phyloP scores from a whole-genome alignment of 2,329 filamentous ascomycete species.

The Fonsecaea multimorphosa region DNA sequence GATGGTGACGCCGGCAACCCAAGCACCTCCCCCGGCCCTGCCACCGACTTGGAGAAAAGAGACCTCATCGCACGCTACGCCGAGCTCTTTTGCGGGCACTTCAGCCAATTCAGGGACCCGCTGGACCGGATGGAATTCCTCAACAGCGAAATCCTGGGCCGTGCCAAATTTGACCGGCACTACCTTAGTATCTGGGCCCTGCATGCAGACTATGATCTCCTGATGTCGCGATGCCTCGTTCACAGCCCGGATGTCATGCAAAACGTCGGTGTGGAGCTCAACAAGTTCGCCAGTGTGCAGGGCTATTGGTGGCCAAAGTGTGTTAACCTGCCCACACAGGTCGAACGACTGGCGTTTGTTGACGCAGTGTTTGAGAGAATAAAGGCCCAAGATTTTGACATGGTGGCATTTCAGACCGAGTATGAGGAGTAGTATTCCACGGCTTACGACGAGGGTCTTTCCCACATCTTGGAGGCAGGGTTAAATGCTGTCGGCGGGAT shows the following conservation, averaged over 20 bases:
- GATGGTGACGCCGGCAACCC: neutral
- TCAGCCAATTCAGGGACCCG: neutral
- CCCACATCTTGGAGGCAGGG: too few relatives aligned
- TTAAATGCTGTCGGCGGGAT: too few relatives aligned
- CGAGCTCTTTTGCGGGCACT: neutral
- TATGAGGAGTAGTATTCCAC: too few relatives aligned
- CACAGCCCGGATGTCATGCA: neutral
- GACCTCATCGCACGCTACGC: neutral
- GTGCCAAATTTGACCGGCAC: neutral
- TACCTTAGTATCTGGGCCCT: neutral
- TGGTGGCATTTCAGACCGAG: too few relatives aligned
- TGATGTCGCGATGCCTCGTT: neutral
- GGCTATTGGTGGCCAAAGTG: constrained; percentile 9
- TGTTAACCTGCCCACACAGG: neutral
- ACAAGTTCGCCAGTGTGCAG: neutral
- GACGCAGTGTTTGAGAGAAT: neutral
- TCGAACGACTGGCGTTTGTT: neutral
- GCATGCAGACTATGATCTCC: constrained; percentile 1
- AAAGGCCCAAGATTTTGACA: neutral
- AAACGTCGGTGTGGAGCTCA: neutral
- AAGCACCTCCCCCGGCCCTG: neutral
- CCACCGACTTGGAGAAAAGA: neutral
- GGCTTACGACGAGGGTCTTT: too few relatives aligned
- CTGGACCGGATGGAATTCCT: neutral
- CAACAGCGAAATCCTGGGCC: neutral